Evolutionary conservation across 768 basidiomycete species (phyloP), one percentile per base, ranked within the genome.

Genomic region (Thelephora ganbajun): DNA sequence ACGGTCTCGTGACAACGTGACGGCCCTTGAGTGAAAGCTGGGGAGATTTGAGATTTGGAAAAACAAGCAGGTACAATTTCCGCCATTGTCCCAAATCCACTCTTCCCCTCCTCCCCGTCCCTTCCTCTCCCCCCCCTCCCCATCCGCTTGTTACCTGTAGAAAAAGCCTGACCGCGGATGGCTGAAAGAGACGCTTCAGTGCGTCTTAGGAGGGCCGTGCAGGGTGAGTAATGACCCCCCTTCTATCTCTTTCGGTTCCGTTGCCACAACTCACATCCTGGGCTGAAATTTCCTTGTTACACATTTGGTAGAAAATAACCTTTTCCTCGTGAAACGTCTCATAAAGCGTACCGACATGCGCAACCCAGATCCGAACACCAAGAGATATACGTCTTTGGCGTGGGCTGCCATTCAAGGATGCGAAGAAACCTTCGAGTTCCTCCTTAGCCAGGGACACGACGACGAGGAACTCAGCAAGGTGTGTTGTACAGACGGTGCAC

Each of bases 391-490:
- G 0, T 91, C 87, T 11, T 64, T 97, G 7, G 88, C 90, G 4
- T 97, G 90, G 91, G 80, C 92, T 2, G 91, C 91, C 18, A 76
- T 84, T 0, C 74, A 88, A 35, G 90, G 87, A 0, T 80, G 88
- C 51, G 83, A 93, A 58, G 92, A 94, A 59, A 91, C 88, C 1
- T 97, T 94, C 54, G 91, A 96, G 58, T 96, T 83, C 64, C 69
- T 97, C 47, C 69, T 94, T 46, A 76, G 71, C 52, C 78, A 74
- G 18, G 90, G 90, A 30, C 93, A 96, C 61, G 93, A 97, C 61
- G 92, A 97, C 59, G 81, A 86, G 48, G 93, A 97, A 63, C 68
- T 91, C 51, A 92, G 84, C 65, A 79, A 78, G 72, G 93, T 92
- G 59, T 56, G 81, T 69, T 41, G 39, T 14, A 4, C 9, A 23